Conservation (phyloP, 371 early-diverging fungal genomes). For the Mortierella sp. region DNA sequence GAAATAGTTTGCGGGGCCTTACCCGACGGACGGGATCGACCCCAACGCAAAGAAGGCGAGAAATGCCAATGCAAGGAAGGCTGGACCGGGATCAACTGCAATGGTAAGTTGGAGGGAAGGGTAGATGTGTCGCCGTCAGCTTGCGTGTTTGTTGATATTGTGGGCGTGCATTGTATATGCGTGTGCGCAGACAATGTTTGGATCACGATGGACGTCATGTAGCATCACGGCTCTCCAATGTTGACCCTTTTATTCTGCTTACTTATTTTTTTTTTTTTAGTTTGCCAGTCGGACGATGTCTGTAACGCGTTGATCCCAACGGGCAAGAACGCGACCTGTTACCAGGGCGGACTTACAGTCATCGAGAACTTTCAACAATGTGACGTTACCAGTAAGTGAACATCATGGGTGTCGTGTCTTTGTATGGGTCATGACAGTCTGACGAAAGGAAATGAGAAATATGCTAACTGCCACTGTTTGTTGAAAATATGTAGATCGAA, state of each 20-base stretch:
- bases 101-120: conserved; percentile 64
- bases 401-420: neutral
- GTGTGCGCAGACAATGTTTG: neutral
- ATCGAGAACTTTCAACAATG: conserved; percentile 87
- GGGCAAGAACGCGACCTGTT: conserved; percentile 87
- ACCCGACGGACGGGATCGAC: conserved; percentile 74
- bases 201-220: conserved; percentile 11
- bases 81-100: conserved; percentile 94
- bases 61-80: conserved; percentile 87
- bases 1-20: conserved; percentile 76
- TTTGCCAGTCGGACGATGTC: conserved; percentile 80
- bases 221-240: neutral
- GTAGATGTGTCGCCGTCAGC: neutral
- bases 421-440: neutral
- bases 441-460: neutral
- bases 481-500: conserved; percentile 29
- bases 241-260: conserved; percentile 6
- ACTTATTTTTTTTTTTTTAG: conserved; percentile 55
- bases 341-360: conserved; percentile 83
- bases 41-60: conserved; percentile 66
- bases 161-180: too few relatives aligned
- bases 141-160: conserved; percentile 11
- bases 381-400: conserved; percentile 85
- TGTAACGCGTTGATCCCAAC: conserved; percentile 84
- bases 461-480: neutral